A percentile compares a stretch with the other conserved stretches of the same genome.
phyloP scores from a whole-genome alignment of 805 yeast genomes.

The baker's yeast (Saccharomyces cerevisiae) region DNA sequence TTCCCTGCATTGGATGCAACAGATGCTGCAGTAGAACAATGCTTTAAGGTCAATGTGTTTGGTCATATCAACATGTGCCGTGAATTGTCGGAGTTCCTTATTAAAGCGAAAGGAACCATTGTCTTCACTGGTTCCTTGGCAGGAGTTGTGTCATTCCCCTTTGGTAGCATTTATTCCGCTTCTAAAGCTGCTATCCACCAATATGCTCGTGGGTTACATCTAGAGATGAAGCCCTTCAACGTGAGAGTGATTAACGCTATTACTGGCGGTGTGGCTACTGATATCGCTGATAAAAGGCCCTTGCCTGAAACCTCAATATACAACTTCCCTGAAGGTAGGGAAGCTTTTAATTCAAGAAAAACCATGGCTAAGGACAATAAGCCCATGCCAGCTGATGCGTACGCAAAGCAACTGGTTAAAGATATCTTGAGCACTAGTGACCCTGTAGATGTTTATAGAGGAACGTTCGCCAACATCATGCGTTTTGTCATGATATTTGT shows the following conservation, averaged over 20 bases:
- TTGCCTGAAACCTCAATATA: slow-evolving; percentile 50
- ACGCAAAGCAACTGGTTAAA: slow-evolving; percentile 46
- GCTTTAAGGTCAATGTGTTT: slow-evolving; percentile 58
- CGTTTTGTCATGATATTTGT: slow-evolving; percentile 30
- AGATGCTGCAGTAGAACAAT: slow-evolving; percentile 42
- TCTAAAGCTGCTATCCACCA: slow-evolving; percentile 71
- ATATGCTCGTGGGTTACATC: slow-evolving; percentile 52
- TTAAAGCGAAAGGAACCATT: slow-evolving; percentile 59
- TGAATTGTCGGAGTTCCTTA: slow-evolving; percentile 46
- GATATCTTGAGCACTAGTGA: slow-evolving; percentile 37
- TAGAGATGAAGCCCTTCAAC: slow-evolving; percentile 64
- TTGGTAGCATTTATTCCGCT: slow-evolving; percentile 56
- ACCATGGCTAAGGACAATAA: slow-evolving; percentile 49
- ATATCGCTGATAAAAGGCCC: slow-evolving; percentile 58
- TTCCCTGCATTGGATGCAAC: slow-evolving; percentile 61
- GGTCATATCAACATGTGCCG: slow-evolving; percentile 61
- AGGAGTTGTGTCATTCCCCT: slow-evolving; percentile 63
- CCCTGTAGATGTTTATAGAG: slow-evolving; percentile 50
- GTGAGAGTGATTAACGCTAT: slow-evolving; percentile 61
- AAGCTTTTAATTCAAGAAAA: slow-evolving; percentile 43
- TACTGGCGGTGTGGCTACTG: slow-evolving; percentile 70
- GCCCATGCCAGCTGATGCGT: slow-evolving; percentile 54
- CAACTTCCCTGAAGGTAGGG: slow-evolving; percentile 42
- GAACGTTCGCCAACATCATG: slow-evolving; percentile 37
- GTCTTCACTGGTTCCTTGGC: slow-evolving; percentile 69